phyloP scores from a whole-genome alignment of 805 yeast species.

The Saccharomycopsis sp. region DNA sequence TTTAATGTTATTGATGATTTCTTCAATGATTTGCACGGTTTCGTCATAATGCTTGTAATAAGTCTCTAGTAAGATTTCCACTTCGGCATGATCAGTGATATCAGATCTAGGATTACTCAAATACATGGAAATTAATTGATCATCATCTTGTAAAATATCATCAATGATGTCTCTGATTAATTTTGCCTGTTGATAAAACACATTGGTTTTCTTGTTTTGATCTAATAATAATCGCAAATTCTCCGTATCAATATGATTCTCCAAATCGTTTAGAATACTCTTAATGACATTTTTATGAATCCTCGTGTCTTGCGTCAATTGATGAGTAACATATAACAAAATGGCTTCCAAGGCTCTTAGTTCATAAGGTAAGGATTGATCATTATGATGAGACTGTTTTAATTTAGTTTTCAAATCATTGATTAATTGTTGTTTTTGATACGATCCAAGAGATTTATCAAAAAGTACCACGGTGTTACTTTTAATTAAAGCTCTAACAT shows the following conservation, averaged over 20 bases:
- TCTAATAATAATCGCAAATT: conserved; percentile 63
- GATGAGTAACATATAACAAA: conserved; percentile 68
- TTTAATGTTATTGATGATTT: conserved; percentile 69
- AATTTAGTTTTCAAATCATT: conserved; percentile 76
- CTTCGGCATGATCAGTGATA: conserved; percentile 47
- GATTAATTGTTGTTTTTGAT: conserved; percentile 58
- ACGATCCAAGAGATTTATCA: conserved; percentile 56
- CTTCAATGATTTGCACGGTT: conserved; percentile 82
- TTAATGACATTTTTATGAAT: conserved; percentile 50
- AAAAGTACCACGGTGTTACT: conserved; percentile 72
- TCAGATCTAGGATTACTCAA: conserved; percentile 26
- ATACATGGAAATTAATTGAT: conserved; percentile 73
- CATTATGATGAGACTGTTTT: conserved; percentile 23
- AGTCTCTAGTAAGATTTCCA: conserved; percentile 80
- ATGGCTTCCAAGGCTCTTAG: conserved; percentile 78
- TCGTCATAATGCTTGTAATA: conserved; percentile 90
- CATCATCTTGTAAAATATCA: conserved; percentile 78
- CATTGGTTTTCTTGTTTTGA: conserved; percentile 57
- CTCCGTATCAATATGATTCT: conserved; percentile 69
- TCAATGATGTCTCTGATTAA: conserved; percentile 75
- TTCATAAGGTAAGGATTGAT: conserved; percentile 40
- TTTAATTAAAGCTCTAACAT: conserved; percentile 84
- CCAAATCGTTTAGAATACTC: conserved; percentile 55
- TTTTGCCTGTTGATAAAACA: conserved; percentile 64
- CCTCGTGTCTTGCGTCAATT: conserved; percentile 65